A percentile compares a stretch with the other conserved stretches of the same genome.
phyloP scores from a whole-genome alignment of 805 yeast genomes.

The Ogataea paradorogensis region DNA sequence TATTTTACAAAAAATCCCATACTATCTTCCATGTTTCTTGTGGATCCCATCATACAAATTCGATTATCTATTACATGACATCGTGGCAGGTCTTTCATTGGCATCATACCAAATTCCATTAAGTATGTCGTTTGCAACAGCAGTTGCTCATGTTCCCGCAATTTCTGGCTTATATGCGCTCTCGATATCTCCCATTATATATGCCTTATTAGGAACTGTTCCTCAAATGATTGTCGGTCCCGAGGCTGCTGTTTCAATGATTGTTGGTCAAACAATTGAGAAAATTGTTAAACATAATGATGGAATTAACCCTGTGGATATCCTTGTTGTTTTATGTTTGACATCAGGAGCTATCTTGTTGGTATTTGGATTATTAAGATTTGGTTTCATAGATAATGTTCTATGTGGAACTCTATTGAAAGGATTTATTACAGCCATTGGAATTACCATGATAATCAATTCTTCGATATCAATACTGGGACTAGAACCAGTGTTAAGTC shows the following conservation, averaged over 20 bases:
- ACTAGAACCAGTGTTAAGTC: constrained; percentile 43
- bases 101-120: constrained; percentile 92
- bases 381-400: constrained; percentile 82
- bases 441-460: constrained; percentile 76
- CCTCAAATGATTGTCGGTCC: constrained; percentile 92
- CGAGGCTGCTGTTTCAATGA: constrained; percentile 81
- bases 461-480: constrained; percentile 74
- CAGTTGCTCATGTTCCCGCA: constrained; percentile 82
- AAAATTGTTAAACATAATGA: constrained; percentile 44
- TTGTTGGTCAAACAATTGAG: constrained; percentile 76
- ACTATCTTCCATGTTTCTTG: constrained; percentile 63
- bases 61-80: constrained; percentile 50
- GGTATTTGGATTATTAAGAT: constrained; percentile 73
- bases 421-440: constrained; percentile 86
- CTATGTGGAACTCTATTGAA: constrained; percentile 71
- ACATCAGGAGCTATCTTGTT: constrained; percentile 72
- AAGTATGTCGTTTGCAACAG: constrained; percentile 75
- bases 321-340: constrained; percentile 67
- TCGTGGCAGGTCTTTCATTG: constrained; percentile 79
- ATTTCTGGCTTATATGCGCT: constrained; percentile 74
- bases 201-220: constrained; percentile 76
- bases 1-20: constrained; percentile 39
- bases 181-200: constrained; percentile 74
- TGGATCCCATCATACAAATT: constrained; percentile 59
- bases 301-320: constrained; percentile 45